These are phyloP conservation scores for Drechslerella dactyloides DNA, from an alignment of 2,329 filamentous ascomycete genomes.

Conservation along the genomic window DNA sequence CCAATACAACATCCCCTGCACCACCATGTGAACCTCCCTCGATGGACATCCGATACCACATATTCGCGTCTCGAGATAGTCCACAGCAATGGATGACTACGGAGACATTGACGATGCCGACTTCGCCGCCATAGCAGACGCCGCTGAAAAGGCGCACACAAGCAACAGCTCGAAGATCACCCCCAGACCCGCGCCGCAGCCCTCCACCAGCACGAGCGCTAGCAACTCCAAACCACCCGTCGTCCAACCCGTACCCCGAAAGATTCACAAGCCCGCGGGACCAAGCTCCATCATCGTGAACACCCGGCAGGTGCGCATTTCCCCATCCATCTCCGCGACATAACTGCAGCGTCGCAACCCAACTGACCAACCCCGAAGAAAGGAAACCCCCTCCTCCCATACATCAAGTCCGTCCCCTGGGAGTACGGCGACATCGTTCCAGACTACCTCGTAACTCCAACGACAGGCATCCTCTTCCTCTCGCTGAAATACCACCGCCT, in stretches of 20 bases:
- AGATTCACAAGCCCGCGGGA: slow-evolving; percentile 43
- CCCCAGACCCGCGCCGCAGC: slow-evolving; percentile 57
- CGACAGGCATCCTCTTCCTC: slow-evolving; percentile 89
- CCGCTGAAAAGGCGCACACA: slow-evolving; percentile 56
- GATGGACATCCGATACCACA: slow-evolving; percentile 9
- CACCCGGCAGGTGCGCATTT: slow-evolving; percentile 57
- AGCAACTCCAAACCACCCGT: slow-evolving; percentile 51
- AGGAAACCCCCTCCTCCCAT: slow-evolving; percentile 88
- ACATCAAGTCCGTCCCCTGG: slow-evolving; percentile 83
- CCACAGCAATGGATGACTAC: slow-evolving; percentile 60
- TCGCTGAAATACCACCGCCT: slow-evolving; percentile 96
- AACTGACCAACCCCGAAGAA: too few species aligned
- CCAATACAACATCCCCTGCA: neutral
- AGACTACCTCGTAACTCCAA: slow-evolving; percentile 85
- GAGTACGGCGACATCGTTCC: slow-evolving; percentile 97
- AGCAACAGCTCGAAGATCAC: slow-evolving; percentile 50
- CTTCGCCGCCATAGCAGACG: slow-evolving; percentile 65
- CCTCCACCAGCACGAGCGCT: slow-evolving; percentile 54
- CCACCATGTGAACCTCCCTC: slow-evolving; percentile 1
- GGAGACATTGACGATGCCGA: slow-evolving; percentile 66
- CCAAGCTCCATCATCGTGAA: slow-evolving; percentile 52
- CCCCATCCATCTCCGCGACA: too few species aligned
- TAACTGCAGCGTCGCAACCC: too few species aligned
- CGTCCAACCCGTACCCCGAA: slow-evolving; percentile 50
- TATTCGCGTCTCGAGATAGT: slow-evolving; percentile 46